phyloP scores from a whole-genome alignment of 352 stramenopile species.

The Pseudoperonospora humuli region DNA sequence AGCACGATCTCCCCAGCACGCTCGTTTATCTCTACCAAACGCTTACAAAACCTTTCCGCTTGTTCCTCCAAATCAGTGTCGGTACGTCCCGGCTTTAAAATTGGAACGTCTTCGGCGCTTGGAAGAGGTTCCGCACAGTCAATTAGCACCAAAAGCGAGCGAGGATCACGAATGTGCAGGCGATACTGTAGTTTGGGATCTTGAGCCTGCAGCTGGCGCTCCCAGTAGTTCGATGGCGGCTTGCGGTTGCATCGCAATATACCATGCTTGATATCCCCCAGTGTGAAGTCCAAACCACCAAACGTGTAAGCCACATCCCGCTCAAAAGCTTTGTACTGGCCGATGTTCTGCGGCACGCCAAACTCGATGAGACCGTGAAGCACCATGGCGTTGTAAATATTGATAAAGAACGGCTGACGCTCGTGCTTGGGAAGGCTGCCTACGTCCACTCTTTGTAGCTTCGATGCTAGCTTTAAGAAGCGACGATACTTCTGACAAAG shows the following conservation, averaged over 20 bases:
- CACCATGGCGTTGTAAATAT: constrained; percentile 86
- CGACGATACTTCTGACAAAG: constrained; percentile 58
- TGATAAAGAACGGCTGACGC: constrained; percentile 85
- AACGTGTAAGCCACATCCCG: constrained; percentile 76
- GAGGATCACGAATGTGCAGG: constrained; percentile 82
- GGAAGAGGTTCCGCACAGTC: constrained; percentile 64
- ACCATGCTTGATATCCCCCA: constrained; percentile 83
- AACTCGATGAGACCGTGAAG: constrained; percentile 83
- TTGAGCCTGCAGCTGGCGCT: constrained; percentile 71
- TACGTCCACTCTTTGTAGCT: constrained; percentile 70
- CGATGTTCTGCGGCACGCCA: constrained; percentile 73
- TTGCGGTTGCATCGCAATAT: constrained; percentile 86
- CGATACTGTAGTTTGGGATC: constrained; percentile 78
- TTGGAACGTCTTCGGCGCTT: constrained; percentile 50
- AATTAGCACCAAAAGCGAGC: constrained; percentile 73
- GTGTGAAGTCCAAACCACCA: constrained; percentile 64
- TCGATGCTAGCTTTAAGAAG: constrained; percentile 60
- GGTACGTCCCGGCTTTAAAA: constrained; percentile 71
- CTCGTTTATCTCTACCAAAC: constrained; percentile 55
- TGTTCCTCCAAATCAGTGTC: constrained; percentile 83
- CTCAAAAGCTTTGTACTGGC: constrained; percentile 79
- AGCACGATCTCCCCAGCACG: constrained; percentile 49
- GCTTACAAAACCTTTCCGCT: constrained; percentile 67
- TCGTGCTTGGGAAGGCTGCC: constrained; percentile 69
- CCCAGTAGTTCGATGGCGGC: constrained; percentile 81